Conservation (phyloP, 345 rosid genomes). For the Linum tenue region DNA sequence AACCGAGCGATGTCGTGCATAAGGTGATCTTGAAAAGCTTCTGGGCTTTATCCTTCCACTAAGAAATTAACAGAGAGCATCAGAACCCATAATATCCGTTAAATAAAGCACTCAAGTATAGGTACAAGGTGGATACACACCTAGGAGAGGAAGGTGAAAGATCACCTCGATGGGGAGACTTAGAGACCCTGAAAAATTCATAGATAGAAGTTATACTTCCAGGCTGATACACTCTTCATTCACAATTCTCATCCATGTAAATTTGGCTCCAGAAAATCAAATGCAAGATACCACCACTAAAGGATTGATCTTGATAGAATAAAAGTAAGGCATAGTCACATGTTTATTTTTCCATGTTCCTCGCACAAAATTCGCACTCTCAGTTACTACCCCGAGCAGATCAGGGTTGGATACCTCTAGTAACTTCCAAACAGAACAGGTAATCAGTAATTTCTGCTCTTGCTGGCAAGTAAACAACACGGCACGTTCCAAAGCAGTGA, state of each 20-base stretch:
- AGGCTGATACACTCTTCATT: neutral
- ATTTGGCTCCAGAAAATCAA: no score
- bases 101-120: neutral
- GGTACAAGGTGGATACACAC: neutral
- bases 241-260: no score
- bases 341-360: no score
- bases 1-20: constrained; percentile 22
- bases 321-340: no score
- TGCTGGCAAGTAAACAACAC: no score
- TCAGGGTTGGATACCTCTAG: neutral
- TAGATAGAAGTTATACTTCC: neutral
- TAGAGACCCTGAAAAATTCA: neutral
- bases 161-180: neutral
- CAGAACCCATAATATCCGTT: constrained; percentile 4
- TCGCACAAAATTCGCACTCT: no score
- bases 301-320: no score
- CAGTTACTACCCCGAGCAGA: neutral
- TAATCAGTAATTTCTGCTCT: neutral
- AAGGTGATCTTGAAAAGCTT: constrained; percentile 65
- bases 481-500: neutral
- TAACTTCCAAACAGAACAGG: neutral
- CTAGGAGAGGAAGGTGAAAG: neutral
- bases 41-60: constrained; percentile 45
- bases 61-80: constrained; percentile 9
- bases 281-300: no score